Evolutionary conservation across 345 rosid genomes (phyloP), one percentile per base, ranked within the genome.

Genomic region (Linum lewisii): DNA sequence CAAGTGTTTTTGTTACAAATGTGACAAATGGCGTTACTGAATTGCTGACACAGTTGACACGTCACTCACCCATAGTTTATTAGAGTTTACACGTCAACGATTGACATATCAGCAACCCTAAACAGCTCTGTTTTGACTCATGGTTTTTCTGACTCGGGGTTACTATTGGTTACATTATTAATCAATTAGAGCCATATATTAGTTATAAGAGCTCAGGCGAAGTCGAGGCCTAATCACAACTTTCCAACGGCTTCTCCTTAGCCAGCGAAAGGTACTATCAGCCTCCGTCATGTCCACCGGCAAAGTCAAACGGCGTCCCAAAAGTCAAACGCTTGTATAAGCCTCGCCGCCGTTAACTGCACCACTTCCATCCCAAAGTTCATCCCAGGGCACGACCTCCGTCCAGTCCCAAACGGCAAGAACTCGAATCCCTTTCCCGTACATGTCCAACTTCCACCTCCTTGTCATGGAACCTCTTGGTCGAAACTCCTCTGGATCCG

Each of bases 321-420:
- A 7, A 60, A 5, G 18, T 67, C 62, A 47, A 61, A 67, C 5
- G 56, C 71, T 13, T 67, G 71, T 26, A 61, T 56, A 22, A 67
- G 54, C 14, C 64, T 22, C 52, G 65, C 71, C 42, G 61, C 16
- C 20, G 71, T 16, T 24, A 61, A 21, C 21, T 54, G 24, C 61
- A 61, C 23, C 21, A 44, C 60, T 50, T 54, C 60, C 2, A 60
- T 54, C 1, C 44, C 65, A 2, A 60, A 60, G n/a, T 60, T 37
- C 29, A 54, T 23, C 5, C 71, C 71, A 6, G 65, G 71, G 23
- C 71, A 67, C 51, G 47, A 53, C 26, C 71, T 67, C 47, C 71
- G 60, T 7, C 71, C 71, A 21, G n/a, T n/a, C n/a, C n/a, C n/a
- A n/a, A n/a, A n/a, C n/a, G n/a, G n/a, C n/a, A n/a, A n/a, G n/a